These are phyloP conservation scores for Penicillium macrosclerotiorum DNA, from an alignment of 495 filamentous ascomycete genomes.

Conservation along the genomic window DNA sequence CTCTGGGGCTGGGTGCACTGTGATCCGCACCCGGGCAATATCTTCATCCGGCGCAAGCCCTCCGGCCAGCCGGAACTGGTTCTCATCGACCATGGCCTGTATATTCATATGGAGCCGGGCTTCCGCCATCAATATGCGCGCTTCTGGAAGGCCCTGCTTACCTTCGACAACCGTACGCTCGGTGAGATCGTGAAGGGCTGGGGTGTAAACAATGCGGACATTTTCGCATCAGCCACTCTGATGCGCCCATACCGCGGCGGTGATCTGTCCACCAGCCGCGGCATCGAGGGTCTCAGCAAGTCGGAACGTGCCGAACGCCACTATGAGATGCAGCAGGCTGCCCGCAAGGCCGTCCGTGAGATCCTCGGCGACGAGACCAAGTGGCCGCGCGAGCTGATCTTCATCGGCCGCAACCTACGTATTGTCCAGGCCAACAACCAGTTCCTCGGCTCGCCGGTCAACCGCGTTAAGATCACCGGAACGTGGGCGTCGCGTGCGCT, in stretches of 20 bases:
- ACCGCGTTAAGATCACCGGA: constrained; percentile 91
- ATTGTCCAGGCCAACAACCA: constrained; percentile 86
- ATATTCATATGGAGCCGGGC: constrained; percentile 80
- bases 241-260: constrained; percentile 89
- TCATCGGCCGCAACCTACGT: constrained; percentile 91
- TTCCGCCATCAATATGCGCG: constrained; percentile 87
- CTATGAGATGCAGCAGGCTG: constrained; percentile 82
- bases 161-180: constrained; percentile 86
- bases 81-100: constrained; percentile 94
- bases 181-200: constrained; percentile 66
- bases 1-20: constrained; percentile 92
- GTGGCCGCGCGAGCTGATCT: constrained; percentile 91
- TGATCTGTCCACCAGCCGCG: constrained; percentile 59
- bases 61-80: constrained; percentile 83
- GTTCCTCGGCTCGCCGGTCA: constrained; percentile 88
- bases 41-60: constrained; percentile 85
- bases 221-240: constrained; percentile 87
- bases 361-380: constrained; percentile 86
- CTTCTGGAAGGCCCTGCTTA: constrained; percentile 92
- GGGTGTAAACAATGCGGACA: constrained; percentile 84
- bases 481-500: constrained; percentile 81
- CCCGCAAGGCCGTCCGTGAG: constrained; percentile 79
- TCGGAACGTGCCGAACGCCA: constrained; percentile 52
- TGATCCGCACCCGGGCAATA: constrained; percentile 95
- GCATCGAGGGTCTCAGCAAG: constrained; percentile 60